Percentiles rank a stretch among this genome's conserved stretches.
Evolutionary conservation across 2,329 filamentous ascomycete genomes (phyloP).

Genomic region (Paraphaeosphaeria sporulosa): DNA sequence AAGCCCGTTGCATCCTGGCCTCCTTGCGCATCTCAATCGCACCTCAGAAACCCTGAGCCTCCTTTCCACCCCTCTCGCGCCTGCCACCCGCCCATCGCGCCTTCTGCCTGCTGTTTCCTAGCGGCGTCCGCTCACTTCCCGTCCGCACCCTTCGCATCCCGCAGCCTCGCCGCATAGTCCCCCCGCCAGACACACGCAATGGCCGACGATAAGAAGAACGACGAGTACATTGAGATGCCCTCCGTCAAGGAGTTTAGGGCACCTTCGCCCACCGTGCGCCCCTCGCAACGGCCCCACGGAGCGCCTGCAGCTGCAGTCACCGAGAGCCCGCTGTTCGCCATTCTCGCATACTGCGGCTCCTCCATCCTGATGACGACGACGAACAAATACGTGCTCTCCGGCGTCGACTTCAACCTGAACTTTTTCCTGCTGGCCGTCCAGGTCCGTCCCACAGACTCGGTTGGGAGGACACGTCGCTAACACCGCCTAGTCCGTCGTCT

Average conservation of each 20-base stretch:
- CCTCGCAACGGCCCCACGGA: conserved; percentile 36
- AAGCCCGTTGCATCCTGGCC: conserved; percentile 22
- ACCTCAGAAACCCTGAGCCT: background rate
- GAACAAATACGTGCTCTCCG: conserved; percentile 98
- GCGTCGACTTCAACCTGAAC: conserved; percentile 90
- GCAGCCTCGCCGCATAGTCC: conserved; percentile 13
- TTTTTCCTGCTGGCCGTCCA: conserved; percentile 94
- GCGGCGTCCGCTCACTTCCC: conserved; percentile 13
- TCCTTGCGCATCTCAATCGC: conserved; percentile 9
- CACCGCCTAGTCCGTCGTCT: conserved; percentile 77
- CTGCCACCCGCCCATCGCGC: background rate
- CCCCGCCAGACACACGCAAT: conserved; percentile 58
- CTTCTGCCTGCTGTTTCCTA: conserved; percentile 9
- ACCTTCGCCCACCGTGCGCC: conserved; percentile 59
- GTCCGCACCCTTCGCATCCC: conserved; percentile 18
- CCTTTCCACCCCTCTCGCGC: background rate
- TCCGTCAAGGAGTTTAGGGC: conserved; percentile 59
- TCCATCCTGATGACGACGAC: conserved; percentile 99
- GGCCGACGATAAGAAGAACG: conserved; percentile 88
- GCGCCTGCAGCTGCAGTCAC: conserved; percentile 53
- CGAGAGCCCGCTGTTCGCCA: conserved; percentile 80
- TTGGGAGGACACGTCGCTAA: conserved; percentile 23
- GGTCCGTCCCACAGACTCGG: conserved; percentile 63
- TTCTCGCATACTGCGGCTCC: conserved; percentile 89
- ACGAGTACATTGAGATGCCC: conserved; percentile 71